These are phyloP conservation scores for Ichthyophonus hoferi DNA, from an alignment of 208 protist species.

Conservation along the genomic window DNA sequence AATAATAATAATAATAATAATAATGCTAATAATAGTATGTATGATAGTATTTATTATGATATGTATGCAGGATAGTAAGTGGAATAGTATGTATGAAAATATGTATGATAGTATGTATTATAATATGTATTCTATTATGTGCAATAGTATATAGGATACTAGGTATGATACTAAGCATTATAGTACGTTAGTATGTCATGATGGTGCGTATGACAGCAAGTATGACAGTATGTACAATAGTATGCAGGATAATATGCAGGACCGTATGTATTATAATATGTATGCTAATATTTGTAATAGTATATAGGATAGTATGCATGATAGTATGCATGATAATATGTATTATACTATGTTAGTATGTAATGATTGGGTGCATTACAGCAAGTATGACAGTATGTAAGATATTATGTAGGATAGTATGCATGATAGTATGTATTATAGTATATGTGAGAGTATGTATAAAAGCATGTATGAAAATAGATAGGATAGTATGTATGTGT, in stretches of 20 bases:
- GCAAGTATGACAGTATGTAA: not conserved
- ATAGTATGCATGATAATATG: not conserved
- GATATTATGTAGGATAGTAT: not conserved
- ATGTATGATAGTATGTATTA: too few species aligned
- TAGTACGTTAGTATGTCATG: not conserved
- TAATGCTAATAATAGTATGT: too few species aligned
- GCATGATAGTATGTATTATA: not conserved
- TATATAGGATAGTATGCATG: not conserved
- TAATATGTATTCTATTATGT: too few species aligned
- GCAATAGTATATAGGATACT: too few species aligned
- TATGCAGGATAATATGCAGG: not conserved
- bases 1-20: not conserved
- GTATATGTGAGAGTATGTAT: not conserved
- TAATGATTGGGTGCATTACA: not conserved
- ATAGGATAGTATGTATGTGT: not conserved
- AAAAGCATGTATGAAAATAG: not conserved
- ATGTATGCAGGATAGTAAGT: too few species aligned
- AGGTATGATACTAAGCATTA: not conserved
- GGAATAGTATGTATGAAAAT: too few species aligned
- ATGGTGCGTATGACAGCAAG: too few species aligned
- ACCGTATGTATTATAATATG: not conserved
- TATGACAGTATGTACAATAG: not conserved
- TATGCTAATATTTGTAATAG: not conserved
- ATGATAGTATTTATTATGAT: too few species aligned
- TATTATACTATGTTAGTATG: not conserved